Percentiles rank a stretch among this genome's conserved stretches.
These are phyloP conservation scores for Clarireedia monteithiana DNA, from an alignment of 2,329 filamentous ascomycete genomes.

Conservation along the genomic window DNA sequence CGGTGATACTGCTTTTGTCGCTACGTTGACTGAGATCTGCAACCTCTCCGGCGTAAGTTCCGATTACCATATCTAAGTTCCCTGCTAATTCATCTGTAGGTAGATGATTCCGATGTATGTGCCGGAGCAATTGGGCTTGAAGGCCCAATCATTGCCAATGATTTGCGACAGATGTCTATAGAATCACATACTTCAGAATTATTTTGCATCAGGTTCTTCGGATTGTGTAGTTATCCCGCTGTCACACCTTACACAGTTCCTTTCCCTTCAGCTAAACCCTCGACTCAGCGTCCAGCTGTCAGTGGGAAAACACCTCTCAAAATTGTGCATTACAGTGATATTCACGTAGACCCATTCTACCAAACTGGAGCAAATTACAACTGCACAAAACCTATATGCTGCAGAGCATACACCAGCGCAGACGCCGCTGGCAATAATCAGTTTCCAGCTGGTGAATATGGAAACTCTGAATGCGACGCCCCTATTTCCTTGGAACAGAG, in stretches of 20 bases:
- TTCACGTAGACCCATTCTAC: conserved; percentile 36
- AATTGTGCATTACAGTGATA: conserved; percentile 36
- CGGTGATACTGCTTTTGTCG: conserved; percentile 36
- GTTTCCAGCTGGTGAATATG: conserved; percentile 33
- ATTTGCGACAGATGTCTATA: conserved; percentile 40
- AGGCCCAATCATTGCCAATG: conserved; percentile 44
- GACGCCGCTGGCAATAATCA: conserved; percentile 33
- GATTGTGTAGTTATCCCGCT: conserved; percentile 30
- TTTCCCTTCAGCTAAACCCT: conserved; percentile 30
- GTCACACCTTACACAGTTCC: conserved; percentile 29
- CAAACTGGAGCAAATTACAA: conserved; percentile 33
- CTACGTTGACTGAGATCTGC: conserved; percentile 32
- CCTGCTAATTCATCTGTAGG: background rate
- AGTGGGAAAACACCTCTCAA: conserved; percentile 32
- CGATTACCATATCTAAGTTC: conserved; percentile 1
- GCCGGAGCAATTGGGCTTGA: conserved; percentile 43
- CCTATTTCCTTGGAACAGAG: conserved; percentile 33
- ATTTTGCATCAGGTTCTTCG: conserved; percentile 46
- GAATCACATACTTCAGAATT: conserved; percentile 42
- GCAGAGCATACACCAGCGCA: conserved; percentile 30
- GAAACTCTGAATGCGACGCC: conserved; percentile 33
- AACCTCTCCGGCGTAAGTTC: conserved; percentile 10
- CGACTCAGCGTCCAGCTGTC: conserved; percentile 27
- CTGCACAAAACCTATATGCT: conserved; percentile 37
- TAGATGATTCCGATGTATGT: conserved; percentile 28